These are phyloP conservation scores for Geotrichum ghanense DNA, from an alignment of 805 yeast species.

Conservation along the genomic window DNA sequence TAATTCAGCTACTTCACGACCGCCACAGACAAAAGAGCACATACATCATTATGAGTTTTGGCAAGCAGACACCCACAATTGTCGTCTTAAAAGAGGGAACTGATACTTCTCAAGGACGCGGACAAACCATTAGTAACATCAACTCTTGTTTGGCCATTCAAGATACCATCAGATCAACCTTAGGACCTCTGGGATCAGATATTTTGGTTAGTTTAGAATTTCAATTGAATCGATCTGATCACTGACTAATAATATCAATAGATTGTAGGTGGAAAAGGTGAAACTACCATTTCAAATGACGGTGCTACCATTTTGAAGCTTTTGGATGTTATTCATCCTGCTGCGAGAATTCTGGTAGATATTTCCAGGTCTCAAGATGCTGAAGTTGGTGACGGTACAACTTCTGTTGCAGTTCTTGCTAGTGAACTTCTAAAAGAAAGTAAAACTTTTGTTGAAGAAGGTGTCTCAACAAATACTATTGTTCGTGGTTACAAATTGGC, in stretches of 20 bases:
- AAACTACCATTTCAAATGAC: constrained; percentile 92
- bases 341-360: constrained; percentile 91
- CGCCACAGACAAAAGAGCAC: neutral
- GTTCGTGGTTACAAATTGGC: constrained; percentile 83
- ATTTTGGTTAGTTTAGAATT: constrained; percentile 28
- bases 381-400: constrained; percentile 98
- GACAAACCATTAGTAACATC: constrained; percentile 89
- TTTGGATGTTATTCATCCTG: constrained; percentile 94
- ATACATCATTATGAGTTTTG: constrained; percentile 61
- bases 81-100: constrained; percentile 98
- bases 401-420: constrained; percentile 84
- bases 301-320: constrained; percentile 93
- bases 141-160: constrained; percentile 96
- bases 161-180: constrained; percentile 86
- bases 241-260: constrained; percentile 23
- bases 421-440: constrained; percentile 88
- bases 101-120: constrained; percentile 91
- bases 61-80: constrained; percentile 93
- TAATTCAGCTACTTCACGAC: neutral
- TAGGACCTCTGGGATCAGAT: constrained; percentile 97
- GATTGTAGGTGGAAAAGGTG: constrained; percentile 72
- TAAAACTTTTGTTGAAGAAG: constrained; percentile 87
- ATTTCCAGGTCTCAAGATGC: constrained; percentile 95
- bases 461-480: constrained; percentile 83
- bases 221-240: neutral